Evolutionary conservation across 257 asterid species (phyloP), one percentile per base, ranked within the genome.

Genomic region (Capsicum chinense): DNA sequence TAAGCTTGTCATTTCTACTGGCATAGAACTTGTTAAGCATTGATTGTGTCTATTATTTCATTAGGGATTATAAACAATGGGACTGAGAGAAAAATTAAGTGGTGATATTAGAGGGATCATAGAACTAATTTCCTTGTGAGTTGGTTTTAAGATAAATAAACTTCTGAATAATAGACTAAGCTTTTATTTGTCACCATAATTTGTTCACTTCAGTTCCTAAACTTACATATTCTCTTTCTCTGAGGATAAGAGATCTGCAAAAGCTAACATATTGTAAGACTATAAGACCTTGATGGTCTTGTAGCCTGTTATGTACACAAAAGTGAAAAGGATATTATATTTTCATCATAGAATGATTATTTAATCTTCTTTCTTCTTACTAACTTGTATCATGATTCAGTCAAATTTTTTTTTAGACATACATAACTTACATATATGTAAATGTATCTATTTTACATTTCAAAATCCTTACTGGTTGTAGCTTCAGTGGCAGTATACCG

Each of bases 391-490:
- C 52, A 68, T 0, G 76, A 68, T 39, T 37, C 26, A 15, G 15
- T 16, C 64, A 17, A 58, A 58, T 16, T 16, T 58, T 13, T 12
- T 13, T 10, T 4, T 1, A 64, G 10, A 73, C 1, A 9, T 5
- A 73, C n/a, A 48, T 73, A 10, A 11, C 57, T 1, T 26, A 7
- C 81, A 6, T 76, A 16, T 54, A 54, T 0, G 26, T 0, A 13
- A 68, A 68, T 0, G 4, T 11, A 9, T 54, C 2, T 57, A 11
- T 86, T 39, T 33, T 85, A 59, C 50, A 66, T 81, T 83, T 81
- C 94, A 96, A 98, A 87, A 96, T 96, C 87, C 90, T 96, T 12
- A 98, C 99, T 35, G 99, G 99, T 79, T 96, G 99, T 83, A 83
- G 98, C 90, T 94, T 96, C 86, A 90, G 91, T 37, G 93, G 93